Evolutionary conservation across 805 yeast genomes (phyloP).

Genomic region (Monosporozyma servazzii): DNA sequence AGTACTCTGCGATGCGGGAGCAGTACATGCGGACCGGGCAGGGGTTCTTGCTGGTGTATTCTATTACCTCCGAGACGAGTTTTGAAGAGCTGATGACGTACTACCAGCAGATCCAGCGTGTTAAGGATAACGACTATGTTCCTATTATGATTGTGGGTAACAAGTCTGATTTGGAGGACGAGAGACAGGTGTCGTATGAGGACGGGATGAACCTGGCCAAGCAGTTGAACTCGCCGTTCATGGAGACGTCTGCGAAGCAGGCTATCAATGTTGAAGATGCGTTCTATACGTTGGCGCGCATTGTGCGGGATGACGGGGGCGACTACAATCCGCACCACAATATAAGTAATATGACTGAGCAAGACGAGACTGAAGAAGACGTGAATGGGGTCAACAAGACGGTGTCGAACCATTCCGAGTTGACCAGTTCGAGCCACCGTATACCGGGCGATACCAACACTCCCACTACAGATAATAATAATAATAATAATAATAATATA

Average conservation of each 20-base stretch:
- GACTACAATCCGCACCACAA: slow-evolving; percentile 17
- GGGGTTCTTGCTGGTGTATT: slow-evolving; percentile 82
- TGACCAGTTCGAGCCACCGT: background rate
- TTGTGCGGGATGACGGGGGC: slow-evolving; percentile 37
- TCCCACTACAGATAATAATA: too few species aligned
- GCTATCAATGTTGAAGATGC: slow-evolving; percentile 84
- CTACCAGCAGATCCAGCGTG: slow-evolving; percentile 68
- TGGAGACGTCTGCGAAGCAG: slow-evolving; percentile 90
- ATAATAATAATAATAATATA: background rate
- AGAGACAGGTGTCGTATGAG: slow-evolving; percentile 62
- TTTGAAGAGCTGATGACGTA: slow-evolving; percentile 79
- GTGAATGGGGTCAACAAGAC: background rate
- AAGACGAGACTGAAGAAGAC: background rate
- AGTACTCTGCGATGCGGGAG: slow-evolving; percentile 86
- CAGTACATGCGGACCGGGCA: slow-evolving; percentile 95
- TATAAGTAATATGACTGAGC: too few species aligned
- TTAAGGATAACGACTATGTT: slow-evolving; percentile 65
- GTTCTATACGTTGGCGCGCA: slow-evolving; percentile 59
- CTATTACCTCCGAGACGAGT: slow-evolving; percentile 75
- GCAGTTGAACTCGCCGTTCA: slow-evolving; percentile 59
- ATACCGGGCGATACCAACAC: background rate
- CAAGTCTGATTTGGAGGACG: slow-evolving; percentile 65
- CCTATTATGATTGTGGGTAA: slow-evolving; percentile 78
- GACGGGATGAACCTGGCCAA: slow-evolving; percentile 58
- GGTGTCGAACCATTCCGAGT: background rate